Base-by-base conservation (phyloP, 2,329 filamentous ascomycete species). In the Neopestalotiopsis rosae region DNA sequence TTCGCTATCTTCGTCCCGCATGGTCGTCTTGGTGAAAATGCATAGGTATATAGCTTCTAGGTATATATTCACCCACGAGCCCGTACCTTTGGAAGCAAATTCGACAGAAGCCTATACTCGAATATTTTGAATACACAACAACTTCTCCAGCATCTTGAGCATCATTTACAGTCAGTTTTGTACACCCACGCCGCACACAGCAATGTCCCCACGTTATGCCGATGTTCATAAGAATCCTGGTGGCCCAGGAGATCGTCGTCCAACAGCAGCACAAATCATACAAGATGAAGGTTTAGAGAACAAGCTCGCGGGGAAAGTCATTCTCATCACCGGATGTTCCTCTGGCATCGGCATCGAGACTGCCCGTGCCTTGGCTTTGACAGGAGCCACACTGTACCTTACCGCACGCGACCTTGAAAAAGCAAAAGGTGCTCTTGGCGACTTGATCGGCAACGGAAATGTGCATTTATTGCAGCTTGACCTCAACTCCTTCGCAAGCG, bases 391-490 rank as follows among this genome's bases (percentile, higher is more conserved):
- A 12, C 58, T 74, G 42, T 75, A 69, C 66, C 67, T 72, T 0
- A 69, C 69, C 2, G 56, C 28, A 32, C 68, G 74, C 7, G 66
- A 73, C 65, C n/a, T 20, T 1, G 13, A 14, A 12, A 67, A 30
- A 65, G 65, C 30, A 71, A 71, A 64, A 71, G 69, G 3, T 42
- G 69, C 34, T 61, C 69, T 34, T 52, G 12, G 20, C 68, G 5
- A 70, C 71, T 42, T 61, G 71, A 42, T 5, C 66, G 52, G 68
- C 69, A 34, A 13, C 9, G 69, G 65, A 5, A 71, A 68, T 10
- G 67, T 72, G n/a, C 67, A 71, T 6, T 24, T 72, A 32, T 56
- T 74, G 10, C 34, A 68, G 24, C 63, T 75, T 67, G 70, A 73
- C 56, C 40, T 73, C 12, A 64, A 28, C 49, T 72, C 70, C 1